These are phyloP conservation scores for Oryza punctata DNA, from an alignment of 176 grass and related monocot species.

Conservation along the genomic window DNA sequence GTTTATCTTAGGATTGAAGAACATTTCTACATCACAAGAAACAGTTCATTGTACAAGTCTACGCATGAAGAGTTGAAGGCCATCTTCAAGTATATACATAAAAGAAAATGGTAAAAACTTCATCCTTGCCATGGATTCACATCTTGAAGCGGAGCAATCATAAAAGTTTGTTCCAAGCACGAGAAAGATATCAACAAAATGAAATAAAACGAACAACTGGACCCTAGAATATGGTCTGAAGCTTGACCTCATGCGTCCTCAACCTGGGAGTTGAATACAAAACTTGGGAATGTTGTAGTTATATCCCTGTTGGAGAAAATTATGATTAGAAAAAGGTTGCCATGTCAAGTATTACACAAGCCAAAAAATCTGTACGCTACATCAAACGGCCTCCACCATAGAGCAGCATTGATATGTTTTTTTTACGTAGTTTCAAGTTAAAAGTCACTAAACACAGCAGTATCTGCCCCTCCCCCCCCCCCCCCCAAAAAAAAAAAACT, in stretches of 20 bases:
- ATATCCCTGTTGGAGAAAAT: conserved; percentile 55
- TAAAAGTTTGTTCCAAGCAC: conserved; percentile 33
- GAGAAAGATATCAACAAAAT: conserved; percentile 18
- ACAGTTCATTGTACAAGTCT: background rate
- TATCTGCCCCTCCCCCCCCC: background rate
- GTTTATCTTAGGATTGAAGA: background rate
- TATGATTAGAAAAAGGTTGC: conserved; percentile 6
- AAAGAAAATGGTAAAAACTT: background rate
- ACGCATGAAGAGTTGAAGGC: background rate
- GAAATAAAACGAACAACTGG: conserved; percentile 29
- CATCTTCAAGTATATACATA: conserved; percentile 39
- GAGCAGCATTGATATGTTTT: background rate
- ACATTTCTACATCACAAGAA: background rate
- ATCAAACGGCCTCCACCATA: background rate
- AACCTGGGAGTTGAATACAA: conserved; percentile 62
- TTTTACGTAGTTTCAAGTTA: background rate
- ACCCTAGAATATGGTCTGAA: conserved; percentile 12
- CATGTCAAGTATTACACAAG: background rate
- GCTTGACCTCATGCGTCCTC: conserved; percentile 46
- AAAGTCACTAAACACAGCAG: background rate
- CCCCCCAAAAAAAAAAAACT: no score
- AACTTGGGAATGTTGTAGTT: conserved; percentile 61
- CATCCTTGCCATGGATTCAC: conserved; percentile 4
- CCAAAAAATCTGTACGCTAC: background rate
- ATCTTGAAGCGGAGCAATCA: conserved; percentile 27